A percentile compares a stretch with the other conserved stretches of the same genome.
These are phyloP conservation scores for Acaromyces ingoldii DNA, from an alignment of 1,284 basidiomycete genomes.

Conservation along the genomic window DNA sequence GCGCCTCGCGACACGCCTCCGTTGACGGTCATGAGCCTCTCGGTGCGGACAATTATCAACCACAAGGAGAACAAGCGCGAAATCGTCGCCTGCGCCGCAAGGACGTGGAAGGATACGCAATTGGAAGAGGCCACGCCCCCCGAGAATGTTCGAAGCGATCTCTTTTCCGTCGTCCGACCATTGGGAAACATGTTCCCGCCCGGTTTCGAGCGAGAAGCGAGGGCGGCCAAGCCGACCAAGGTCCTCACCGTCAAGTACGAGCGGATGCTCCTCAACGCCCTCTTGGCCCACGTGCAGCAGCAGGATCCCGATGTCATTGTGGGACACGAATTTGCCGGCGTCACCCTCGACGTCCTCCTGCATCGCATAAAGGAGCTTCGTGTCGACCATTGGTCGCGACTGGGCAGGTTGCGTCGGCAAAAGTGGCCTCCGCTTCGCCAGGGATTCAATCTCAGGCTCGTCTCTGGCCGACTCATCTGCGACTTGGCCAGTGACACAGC, in stretches of 20 bases:
- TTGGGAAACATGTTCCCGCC: slow-evolving; percentile 77
- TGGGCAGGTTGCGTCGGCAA: slow-evolving; percentile 83
- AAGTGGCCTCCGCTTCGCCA: slow-evolving; percentile 70
- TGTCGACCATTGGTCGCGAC: slow-evolving; percentile 80
- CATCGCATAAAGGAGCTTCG: slow-evolving; percentile 75
- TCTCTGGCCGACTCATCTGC: slow-evolving; percentile 81
- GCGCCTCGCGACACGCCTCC: slow-evolving; percentile 81
- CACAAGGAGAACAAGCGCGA: slow-evolving; percentile 90
- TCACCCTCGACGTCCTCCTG: slow-evolving; percentile 81
- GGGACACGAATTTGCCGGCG: slow-evolving; percentile 91
- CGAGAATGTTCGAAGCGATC: slow-evolving; percentile 66
- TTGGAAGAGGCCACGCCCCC: slow-evolving; percentile 47
- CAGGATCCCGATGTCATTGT: slow-evolving; percentile 91
- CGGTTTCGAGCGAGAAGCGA: slow-evolving; percentile 64
- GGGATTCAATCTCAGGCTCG: slow-evolving; percentile 75
- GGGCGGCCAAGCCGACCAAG: slow-evolving; percentile 56
- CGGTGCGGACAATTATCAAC: slow-evolving; percentile 86
- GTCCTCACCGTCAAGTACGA: slow-evolving; percentile 70
- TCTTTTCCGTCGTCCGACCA: slow-evolving; percentile 86
- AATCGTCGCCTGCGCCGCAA: slow-evolving; percentile 75
- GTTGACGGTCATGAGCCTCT: slow-evolving; percentile 82
- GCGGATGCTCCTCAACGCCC: slow-evolving; percentile 73
- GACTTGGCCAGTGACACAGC: slow-evolving; percentile 91
- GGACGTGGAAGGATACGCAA: slow-evolving; percentile 70
- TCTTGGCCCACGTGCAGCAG: slow-evolving; percentile 76